These are phyloP conservation scores for Psophocarpus tetragonolobus DNA, from an alignment of 306 rosid species.

Conservation along the genomic window DNA sequence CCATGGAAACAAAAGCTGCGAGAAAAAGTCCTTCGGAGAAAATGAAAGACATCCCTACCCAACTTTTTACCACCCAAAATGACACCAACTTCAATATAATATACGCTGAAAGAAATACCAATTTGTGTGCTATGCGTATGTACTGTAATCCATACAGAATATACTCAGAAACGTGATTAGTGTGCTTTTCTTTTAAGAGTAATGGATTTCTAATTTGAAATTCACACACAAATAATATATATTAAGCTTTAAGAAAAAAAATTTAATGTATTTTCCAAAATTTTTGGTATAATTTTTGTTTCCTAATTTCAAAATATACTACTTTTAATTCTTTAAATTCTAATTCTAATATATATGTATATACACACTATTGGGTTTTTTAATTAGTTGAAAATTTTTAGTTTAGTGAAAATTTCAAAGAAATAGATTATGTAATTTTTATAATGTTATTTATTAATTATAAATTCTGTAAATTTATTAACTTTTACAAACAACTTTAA, in stretches of 20 bases:
- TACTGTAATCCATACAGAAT: neutral
- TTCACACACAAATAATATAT: too few relatives aligned
- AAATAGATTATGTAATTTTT: neutral
- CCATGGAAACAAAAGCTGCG: constrained; percentile 20
- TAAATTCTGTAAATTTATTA: too few relatives aligned
- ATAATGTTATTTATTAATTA: too few relatives aligned
- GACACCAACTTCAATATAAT: constrained; percentile 20
- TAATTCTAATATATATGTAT: neutral
- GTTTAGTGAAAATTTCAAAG: neutral
- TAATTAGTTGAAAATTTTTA: neutral
- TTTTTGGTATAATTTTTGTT: too few relatives aligned
- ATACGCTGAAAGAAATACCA: neutral
- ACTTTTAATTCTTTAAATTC: too few relatives aligned
- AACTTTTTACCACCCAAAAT: constrained; percentile 39
- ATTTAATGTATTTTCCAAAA: too few relatives aligned
- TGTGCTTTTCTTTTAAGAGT: neutral
- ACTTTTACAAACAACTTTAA: too few relatives aligned
- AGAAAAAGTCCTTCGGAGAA: constrained; percentile 12
- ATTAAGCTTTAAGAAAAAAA: too few relatives aligned
- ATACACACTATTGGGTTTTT: neutral
- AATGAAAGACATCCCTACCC: constrained; percentile 31
- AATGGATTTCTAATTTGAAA: neutral
- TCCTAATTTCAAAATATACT: too few relatives aligned
- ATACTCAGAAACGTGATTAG: neutral
- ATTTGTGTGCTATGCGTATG: neutral